phyloP scores from a whole-genome alignment of 768 basidiomycete genomes.

The Russula abietina region DNA sequence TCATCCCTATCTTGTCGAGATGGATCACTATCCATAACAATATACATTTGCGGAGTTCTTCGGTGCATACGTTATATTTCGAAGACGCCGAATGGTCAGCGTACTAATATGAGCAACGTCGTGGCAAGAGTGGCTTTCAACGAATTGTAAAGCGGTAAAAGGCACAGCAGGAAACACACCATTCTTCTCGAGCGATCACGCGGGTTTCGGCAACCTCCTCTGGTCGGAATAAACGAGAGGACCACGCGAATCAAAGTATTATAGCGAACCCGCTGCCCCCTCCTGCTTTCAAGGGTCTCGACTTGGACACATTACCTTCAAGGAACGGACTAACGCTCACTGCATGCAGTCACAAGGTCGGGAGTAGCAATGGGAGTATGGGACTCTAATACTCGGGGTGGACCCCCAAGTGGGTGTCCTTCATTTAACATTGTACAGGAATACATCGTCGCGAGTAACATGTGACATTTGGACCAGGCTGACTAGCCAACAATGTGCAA shows the following conservation, averaged over 20 bases:
- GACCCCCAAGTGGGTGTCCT: too few relatives aligned
- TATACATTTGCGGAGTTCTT: constrained; percentile 13
- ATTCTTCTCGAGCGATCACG: neutral
- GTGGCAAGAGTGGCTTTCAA: too few relatives aligned
- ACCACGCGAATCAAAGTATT: neutral
- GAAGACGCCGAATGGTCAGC: neutral
- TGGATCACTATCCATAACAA: constrained; percentile 17
- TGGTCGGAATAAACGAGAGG: neutral
- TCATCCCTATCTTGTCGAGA: constrained; percentile 13
- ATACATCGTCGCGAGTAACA: too few relatives aligned
- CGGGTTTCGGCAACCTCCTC: neutral
- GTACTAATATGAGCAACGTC: neutral
- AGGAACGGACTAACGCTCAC: neutral
- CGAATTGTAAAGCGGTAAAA: neutral
- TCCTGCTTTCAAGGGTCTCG: neutral
- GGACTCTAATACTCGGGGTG: too few relatives aligned
- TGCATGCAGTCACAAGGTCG: neutral
- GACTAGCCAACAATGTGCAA: too few relatives aligned
- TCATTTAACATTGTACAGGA: too few relatives aligned
- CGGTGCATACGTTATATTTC: neutral
- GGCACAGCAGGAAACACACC: neutral
- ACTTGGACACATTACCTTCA: neutral
- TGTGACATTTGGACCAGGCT: too few relatives aligned
- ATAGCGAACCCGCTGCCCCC: neutral
- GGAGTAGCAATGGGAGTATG: too few relatives aligned